Base-by-base conservation (phyloP, 805 yeast species). In the Debaryomyces hansenii region DNA sequence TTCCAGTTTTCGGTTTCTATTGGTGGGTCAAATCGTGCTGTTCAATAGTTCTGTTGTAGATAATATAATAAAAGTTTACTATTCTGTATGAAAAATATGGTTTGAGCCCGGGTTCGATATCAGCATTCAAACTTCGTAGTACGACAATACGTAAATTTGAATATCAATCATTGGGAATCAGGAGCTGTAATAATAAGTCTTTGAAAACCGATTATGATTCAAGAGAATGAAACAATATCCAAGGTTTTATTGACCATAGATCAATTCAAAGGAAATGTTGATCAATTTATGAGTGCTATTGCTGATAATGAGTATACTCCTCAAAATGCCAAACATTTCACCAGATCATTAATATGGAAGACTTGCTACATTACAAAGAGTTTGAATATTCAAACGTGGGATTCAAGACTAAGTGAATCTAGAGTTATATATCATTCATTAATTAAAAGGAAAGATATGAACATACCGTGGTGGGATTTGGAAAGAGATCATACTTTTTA, bases 261-360 rank as follows among this genome's bases (percentile, higher is more conserved):
- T 44, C 64, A 62, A 47, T 69, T 56, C 54, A 69, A 67, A 37
- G 71, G 70, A 6, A 63, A 55, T 46, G 43, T 67, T 18, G 35
- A 47, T 12, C 45, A 41, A 4, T 58, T 72, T 37, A 61, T 61
- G 40, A 46, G 52, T 3, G 66, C 69, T 5, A 58, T 70, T 2
- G 35, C 56, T 29, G 63, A 55, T 29, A 58, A 62, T 46, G 70
- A 66, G 12, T 70, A 69, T 54, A 52, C 52, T 27, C 57, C 64
- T 9, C 37, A 38, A 27, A 47, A 48, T 11, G 39, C 50, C 21
- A 48, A 54, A 27, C 38, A 54, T 48, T 71, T 64, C 50, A 47
- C 64, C 2, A 56, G 77, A 5, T 52, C 67, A 7, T 57, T 72
- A 33, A 45, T 72, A 7, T 72, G 77, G 77, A 72, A 72, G 48